phyloP scores from a whole-genome alignment of 495 filamentous ascomycete species.

The Trichoderma reesei region DNA sequence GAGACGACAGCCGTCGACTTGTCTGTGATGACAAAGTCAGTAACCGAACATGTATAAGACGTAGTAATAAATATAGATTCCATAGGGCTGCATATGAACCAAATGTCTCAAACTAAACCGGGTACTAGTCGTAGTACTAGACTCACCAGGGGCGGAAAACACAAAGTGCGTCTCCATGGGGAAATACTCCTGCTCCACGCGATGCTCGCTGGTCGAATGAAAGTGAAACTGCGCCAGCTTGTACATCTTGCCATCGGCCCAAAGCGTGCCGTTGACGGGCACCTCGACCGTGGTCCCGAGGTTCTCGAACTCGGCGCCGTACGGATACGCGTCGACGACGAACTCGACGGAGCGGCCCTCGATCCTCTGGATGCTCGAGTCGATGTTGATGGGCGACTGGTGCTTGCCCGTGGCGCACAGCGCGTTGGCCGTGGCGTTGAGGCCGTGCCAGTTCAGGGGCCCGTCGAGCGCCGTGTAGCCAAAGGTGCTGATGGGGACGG shows the following conservation, averaged over 20 bases:
- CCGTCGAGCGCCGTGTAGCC: slow-evolving; percentile 22
- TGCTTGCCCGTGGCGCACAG: slow-evolving; percentile 43
- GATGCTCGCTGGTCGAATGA: slow-evolving; percentile 61
- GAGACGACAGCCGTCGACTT: slow-evolving; percentile 47
- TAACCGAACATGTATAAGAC: background rate
- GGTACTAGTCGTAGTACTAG: background rate
- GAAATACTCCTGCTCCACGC: slow-evolving; percentile 42
- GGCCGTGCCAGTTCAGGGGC: slow-evolving; percentile 48
- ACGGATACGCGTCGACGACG: slow-evolving; percentile 24
- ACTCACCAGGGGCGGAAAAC: slow-evolving; percentile 39
- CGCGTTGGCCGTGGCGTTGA: slow-evolving; percentile 34
- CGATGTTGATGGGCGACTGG: slow-evolving; percentile 60
- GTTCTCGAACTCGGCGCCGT: slow-evolving; percentile 46
- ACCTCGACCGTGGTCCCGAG: slow-evolving; percentile 52
- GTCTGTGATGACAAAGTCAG: slow-evolving; percentile 9
- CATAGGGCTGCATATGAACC: no score
- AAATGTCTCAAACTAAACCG: no score
- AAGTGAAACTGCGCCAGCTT: slow-evolving; percentile 58
- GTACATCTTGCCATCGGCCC: slow-evolving; percentile 37
- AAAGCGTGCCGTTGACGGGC: slow-evolving; percentile 32
- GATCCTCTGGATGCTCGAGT: slow-evolving; percentile 36
- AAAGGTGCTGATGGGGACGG: background rate
- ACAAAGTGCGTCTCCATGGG: slow-evolving; percentile 61
- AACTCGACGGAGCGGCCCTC: slow-evolving; percentile 27
- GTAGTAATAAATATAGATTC: no score